phyloP scores from a whole-genome alignment of 1,284 basidiomycete genomes.

The Takashimella koratensis region DNA sequence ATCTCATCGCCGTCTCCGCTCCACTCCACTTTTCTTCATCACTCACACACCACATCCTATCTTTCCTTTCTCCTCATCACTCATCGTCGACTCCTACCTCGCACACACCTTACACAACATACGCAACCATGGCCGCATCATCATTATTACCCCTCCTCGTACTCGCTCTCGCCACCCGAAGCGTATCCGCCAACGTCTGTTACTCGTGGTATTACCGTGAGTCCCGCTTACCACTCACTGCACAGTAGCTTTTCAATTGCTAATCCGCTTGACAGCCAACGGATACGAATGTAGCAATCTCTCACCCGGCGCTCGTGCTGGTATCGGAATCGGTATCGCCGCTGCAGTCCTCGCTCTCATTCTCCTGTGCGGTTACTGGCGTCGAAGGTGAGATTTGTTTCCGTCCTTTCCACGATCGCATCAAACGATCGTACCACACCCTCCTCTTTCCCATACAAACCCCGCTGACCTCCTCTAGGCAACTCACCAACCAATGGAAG shows the following conservation, averaged over 20 bases:
- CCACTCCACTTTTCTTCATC: no score
- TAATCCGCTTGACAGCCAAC: no score
- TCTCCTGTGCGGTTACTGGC: constrained; percentile 27
- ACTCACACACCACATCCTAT: background rate
- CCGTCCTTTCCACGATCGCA: background rate
- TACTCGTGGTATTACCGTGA: constrained; percentile 1
- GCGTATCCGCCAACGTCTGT: background rate
- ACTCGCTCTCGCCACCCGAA: background rate
- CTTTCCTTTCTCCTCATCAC: background rate
- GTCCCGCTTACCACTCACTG: background rate
- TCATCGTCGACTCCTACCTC: no score
- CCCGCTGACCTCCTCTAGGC: no score
- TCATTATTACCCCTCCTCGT: background rate
- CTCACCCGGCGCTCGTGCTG: constrained; percentile 32
- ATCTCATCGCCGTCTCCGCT: no score
- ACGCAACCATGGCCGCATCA: background rate
- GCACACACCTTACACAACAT: no score
- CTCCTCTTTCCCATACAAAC: background rate
- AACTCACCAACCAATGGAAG: constrained; percentile 24
- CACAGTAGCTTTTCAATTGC: no score
- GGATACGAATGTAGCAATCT: constrained; percentile 28
- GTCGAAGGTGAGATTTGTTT: constrained; percentile 30
- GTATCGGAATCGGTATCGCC: constrained; percentile 41
- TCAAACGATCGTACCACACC: background rate
- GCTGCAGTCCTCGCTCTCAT: constrained; percentile 29